A percentile compares a stretch with the other conserved stretches of the same genome.
Conservation (phyloP, 371 early-diverging fungal species). For the Syncephalastrum contaminatum region DNA sequence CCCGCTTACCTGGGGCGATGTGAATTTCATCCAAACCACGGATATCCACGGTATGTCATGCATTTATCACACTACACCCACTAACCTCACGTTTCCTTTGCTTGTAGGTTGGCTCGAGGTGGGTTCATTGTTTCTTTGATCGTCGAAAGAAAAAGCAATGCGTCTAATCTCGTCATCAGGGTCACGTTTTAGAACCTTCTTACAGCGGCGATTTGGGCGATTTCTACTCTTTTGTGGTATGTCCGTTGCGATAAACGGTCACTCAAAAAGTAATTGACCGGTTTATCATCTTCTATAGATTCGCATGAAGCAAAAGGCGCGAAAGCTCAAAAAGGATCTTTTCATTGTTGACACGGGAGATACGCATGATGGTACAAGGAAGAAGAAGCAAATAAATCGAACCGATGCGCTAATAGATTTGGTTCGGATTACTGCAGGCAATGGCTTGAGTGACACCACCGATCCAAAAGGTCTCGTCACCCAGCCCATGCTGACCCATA, state of each 20-base stretch:
- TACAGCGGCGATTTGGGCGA: slow-evolving; percentile 59
- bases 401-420: neutral
- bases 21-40: slow-evolving; percentile 53
- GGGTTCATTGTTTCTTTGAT: neutral
- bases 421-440: slow-evolving; percentile 21
- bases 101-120: slow-evolving; percentile 41
- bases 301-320: slow-evolving; percentile 51
- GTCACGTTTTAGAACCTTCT: slow-evolving; percentile 40
- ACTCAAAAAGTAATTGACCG: neutral
- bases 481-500: slow-evolving; percentile 45
- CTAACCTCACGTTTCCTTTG: neutral
- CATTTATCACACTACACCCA: neutral
- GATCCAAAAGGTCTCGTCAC: slow-evolving; percentile 36
- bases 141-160: neutral
- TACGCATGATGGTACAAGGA: slow-evolving; percentile 42
- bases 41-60: slow-evolving; percentile 39
- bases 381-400: too few relatives aligned
- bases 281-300: slow-evolving; percentile 8
- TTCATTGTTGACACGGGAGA: slow-evolving; percentile 62
- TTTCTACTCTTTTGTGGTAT: slow-evolving; percentile 52
- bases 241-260: neutral
- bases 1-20: slow-evolving; percentile 51
- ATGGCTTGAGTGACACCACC: slow-evolving; percentile 53
- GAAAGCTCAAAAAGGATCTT: slow-evolving; percentile 45
- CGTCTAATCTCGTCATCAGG: slow-evolving; percentile 11